Evolutionary conservation across 2,329 filamentous ascomycete species (phyloP), one percentile per base, ranked within the genome.

Genomic region (Ophiostoma novo-ulmi): DNA sequence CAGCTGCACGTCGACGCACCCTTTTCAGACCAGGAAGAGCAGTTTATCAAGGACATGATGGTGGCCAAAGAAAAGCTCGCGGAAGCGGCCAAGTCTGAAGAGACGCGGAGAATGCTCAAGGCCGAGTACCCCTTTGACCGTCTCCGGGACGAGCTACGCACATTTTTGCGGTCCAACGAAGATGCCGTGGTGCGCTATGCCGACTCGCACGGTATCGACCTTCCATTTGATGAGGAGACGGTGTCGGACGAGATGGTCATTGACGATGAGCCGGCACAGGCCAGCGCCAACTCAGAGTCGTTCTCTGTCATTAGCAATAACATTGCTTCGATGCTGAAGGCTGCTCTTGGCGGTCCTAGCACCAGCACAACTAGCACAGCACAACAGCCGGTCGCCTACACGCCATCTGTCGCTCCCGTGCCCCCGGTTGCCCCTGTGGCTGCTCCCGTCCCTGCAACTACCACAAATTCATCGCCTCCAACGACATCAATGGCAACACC

Each of bases 71-170:
- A 81, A 1, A 78, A 81, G 14, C 79, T 86, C 36, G 85, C 87
- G 74, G 83, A 83, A 74, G 74, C 83, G 1, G 87, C 82, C 78
- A 78, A 78, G 1, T 85, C 89, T 70, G 86, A 88, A 74, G 72
- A 76, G 63, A 74, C 76, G 11, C 76, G 76, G 73, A 75, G 80
- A 78, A 70, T 66, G 74, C 65, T 84, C 10, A 78, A 77, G 71
- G 78, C 79, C 6, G 79, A 80, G 63, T 81, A 82, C 55, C 79
- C 81, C 1, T 74, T 79, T n/a, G 78, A 80, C 36, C 77, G 71
- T 4, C 77, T 82, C n/a, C 74, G 81, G 14, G 75, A 77, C 39
- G 75, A 76, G 31, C 73, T 80, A 10, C 78, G 76, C 68, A 70
- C 67, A 6, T 79, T 78, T 65, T 72, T 80, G n/a, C 76, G 77